Percentiles rank a stretch among this genome's conserved stretches.
Conservation (phyloP, 192 early-diverging fungal species). For the Fimicolochytrium jonesii region DNA sequence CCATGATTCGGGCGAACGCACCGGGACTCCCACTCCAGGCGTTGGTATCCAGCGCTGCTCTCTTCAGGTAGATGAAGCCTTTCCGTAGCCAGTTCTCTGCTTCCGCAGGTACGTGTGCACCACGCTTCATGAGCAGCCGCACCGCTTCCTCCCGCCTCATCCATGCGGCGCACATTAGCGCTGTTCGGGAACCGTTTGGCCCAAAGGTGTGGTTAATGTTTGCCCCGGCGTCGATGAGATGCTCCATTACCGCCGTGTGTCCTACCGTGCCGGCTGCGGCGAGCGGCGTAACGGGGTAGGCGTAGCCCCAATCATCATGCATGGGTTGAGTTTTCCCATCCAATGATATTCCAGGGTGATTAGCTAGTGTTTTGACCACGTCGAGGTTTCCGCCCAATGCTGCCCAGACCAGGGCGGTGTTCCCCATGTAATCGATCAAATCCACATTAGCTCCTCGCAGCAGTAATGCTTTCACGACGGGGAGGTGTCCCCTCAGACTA, state of each 20-base stretch:
- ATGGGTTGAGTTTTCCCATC: conserved; percentile 13
- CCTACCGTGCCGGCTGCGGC: conserved; percentile 39
- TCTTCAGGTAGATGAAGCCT: conserved; percentile 39
- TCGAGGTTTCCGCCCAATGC: conserved; percentile 23
- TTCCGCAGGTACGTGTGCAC: conserved; percentile 26
- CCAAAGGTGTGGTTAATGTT: conserved; percentile 37
- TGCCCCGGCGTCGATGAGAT: conserved; percentile 39
- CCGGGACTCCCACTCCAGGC: conserved; percentile 22
- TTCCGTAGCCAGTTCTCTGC: conserved; percentile 38
- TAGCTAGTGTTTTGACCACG: conserved; percentile 30
- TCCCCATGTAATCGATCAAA: conserved; percentile 21
- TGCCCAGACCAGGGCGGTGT: conserved; percentile 46
- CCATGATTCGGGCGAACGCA: not conserved
- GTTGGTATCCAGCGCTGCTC: conserved; percentile 27
- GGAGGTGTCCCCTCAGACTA: conserved; percentile 33
- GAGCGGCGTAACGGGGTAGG: conserved; percentile 36
- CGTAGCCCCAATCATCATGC: conserved; percentile 7
- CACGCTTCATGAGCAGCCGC: conserved; percentile 19
- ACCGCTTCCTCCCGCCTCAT: conserved; percentile 30
- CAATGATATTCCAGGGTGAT: not conserved
- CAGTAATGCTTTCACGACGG: conserved; percentile 24
- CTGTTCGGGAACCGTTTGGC: conserved; percentile 20
- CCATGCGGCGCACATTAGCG: conserved; percentile 50
- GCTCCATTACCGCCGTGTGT: conserved; percentile 26
- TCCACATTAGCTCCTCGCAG: conserved; percentile 22